Evolutionary conservation across 257 asterid genomes (phyloP), one percentile per base, ranked within the genome.

Genomic region (Datura wrightii): DNA sequence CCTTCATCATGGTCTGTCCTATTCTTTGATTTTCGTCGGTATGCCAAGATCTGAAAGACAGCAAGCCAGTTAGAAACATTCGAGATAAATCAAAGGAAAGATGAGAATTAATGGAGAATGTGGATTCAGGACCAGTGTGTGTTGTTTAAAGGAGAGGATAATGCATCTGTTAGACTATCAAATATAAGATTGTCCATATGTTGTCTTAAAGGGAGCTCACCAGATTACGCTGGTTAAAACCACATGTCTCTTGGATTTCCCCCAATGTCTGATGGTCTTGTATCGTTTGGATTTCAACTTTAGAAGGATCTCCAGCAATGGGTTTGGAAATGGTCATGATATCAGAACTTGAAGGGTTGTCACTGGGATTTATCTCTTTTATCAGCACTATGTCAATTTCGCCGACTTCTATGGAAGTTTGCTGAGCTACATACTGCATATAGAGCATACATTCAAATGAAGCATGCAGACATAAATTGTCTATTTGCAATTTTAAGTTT

Each of bases 391-490:
- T 94, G 92, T 95, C 95, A 6, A 97, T 90, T 86, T 91, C 92
- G 79, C 85, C 89, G 19, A 93, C 95, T 85, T 92, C 94, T 82
- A 85, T 87, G 82, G 95, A 92, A 79, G 98, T 92, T 87, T 95
- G 98, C 92, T 90, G 88, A 60, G 97, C 93, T 78, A 97, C 94
- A 91, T 93, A 94, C 98, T 97, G 94, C 92, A 91, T 31, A 39
- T n/a, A 48, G 84, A 39, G 31, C 52, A 80, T 24, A 65, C 42
- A 85, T 52, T 83, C 84, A 59, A 76, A 13, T 50, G 36, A 74
- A 69, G 41, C 10, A 82, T 56, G 42, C 63, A 6, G 9, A 16
- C 54, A 39, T 79, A 34, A 5, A 60, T 19, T 8, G 5, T 37
- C 36, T 39, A 41, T 14, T 53, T 24, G 37, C 18, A 31, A 52